Base-by-base conservation (phyloP, 2,329 filamentous ascomycete species). In the Drechslera avenae region DNA sequence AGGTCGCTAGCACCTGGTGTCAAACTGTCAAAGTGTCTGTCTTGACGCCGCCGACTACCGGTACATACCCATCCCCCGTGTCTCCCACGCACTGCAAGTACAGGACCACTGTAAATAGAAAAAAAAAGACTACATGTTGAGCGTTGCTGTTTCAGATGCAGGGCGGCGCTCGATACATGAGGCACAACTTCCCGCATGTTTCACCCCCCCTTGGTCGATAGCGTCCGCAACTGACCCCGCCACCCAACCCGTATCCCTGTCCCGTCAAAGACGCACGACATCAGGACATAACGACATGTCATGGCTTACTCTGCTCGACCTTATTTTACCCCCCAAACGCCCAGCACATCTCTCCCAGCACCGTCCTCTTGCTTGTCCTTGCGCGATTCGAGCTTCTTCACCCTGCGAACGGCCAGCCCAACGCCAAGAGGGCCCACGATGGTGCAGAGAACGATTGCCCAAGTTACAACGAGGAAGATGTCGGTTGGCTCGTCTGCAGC, bases 391-490 rank as follows among this genome's bases (percentile, higher is more conserved):
- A 81, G 60, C 51, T 59, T 67, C 56, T 73, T 78, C 17, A 81
- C 76, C 18, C 79, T 65, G 39, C 72, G 75, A 2, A 82, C 78
- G 4, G 81, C 69, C 0, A 80, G 49, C 0, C 81, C 81, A 10
- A 83, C 78, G n/a, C 70, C 70, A 0, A 84, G 61, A 1, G 82
- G 82, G 0, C 81, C 81, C 10, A 82, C 54, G n/a, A 83, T 70
- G 1, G 82, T 84, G 59, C 81, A 83, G 1, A 85, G 67, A 1
- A 83, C 73, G 9, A 84, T 83, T 2, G 80, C 81, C 82, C 81
- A 84, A 0, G 80, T 81, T 1, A 80, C 78, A 0, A 82, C 73
- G 3, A 84, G 66, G 52, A 84, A 84, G 0, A 81, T 75, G 28
- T 81, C 76, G 0, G 78, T 76, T 13, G 69, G 68, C 2, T 55